Base-by-base conservation (phyloP, 768 basidiomycete genomes). In the Guyanaporus albipodus region DNA sequence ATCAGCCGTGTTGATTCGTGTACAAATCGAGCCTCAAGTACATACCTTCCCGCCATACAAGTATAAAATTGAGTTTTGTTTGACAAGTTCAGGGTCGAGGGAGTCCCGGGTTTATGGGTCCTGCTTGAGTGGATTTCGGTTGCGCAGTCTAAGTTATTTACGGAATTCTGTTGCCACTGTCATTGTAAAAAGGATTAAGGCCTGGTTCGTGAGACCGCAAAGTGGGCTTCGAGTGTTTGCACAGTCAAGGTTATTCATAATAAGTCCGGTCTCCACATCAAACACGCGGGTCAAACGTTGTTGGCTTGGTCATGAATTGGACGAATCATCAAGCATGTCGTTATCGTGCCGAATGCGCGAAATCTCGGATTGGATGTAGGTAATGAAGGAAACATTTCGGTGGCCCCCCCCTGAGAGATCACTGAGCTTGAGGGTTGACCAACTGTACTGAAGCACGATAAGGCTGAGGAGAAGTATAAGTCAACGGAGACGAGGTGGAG, bases 181-280 rank as follows among this genome's bases (percentile, higher is more conserved):
- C n/a, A n/a, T n/a, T n/a, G 10, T 32, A 32, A n/a, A 32, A 12
- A n/a, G 12, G 31, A 8, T 15, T 17, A n/a, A 7, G n/a, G 31
- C n/a, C n/a, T n/a, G n/a, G n/a, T 33, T 48, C 33, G 45, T 26
- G 55, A 53, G 42, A 36, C 31, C 34, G 21, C 3, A 36, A 33
- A 44, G 31, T 18, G 28, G 28, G 26, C 5, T 21, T 14, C 14
- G 44, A 32, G 23, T 17, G 21, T 42, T 32, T 15, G 28, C 23
- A 17, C 11, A 19, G 40, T 17, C 12, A 21, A 35, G 6, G 7
- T 19, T 27, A 27, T 4, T 38, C 17, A n/a, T 23, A 24, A 29
- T 49, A 27, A 18, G 29, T 12, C 42, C 11, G 33, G 34, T 52
- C 38, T 28, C 32, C 42, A 36, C 2, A 11, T 36, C 17, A 46